Base-by-base conservation (phyloP, 176 grass and related monocot genomes). In the Panicum miliaceum region DNA sequence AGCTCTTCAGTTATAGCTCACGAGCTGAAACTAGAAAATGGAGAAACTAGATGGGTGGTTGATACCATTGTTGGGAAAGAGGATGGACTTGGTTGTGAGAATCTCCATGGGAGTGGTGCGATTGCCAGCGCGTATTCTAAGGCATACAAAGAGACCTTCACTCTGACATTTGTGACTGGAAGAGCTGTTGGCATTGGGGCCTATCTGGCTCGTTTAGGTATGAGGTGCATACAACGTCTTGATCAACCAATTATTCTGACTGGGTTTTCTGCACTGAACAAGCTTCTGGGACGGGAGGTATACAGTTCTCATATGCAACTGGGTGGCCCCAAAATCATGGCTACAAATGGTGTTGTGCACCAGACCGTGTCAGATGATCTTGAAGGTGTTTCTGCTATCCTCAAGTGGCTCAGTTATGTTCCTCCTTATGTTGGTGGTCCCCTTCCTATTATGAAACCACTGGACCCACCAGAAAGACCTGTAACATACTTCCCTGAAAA, bases 291-390 rank as follows among this genome's bases (percentile, higher is more conserved):
- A 15, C 91, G 96, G 5, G 96, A 99, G 81, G 96, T 99, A n/a
- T 99, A 99, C 83, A 99, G 93, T 82, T 99, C 96, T 23, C 96
- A 99, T 68, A 96, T 99, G 96, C 96, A 99, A 86, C 62, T 99
- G 57, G 96, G 96, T 89, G 96, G 96, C 42, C 96, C 96, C 65
- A 99, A 99, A 86, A 99, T 99, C 54, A 99, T 99, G 96, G 96
- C 89, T 37, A 99, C 96, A 83, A 99, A 99, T 89, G 96, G 96
- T 59, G 96, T 99, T 29, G 94, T 92, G 36, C 96, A 99, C 88
- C 90, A 96, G 60, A 99, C 96, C 25, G 96, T 99, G 63, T 84
- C 91, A 62, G 96, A 99, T 90, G 96, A 99, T 89, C 93, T 99
- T 70, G 96, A 99, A 82, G 96, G 96, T 82, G 84, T 96, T 92